Conservation (phyloP, 1,139 yeast species). For the Hemisphaericaspora subhashii region DNA sequence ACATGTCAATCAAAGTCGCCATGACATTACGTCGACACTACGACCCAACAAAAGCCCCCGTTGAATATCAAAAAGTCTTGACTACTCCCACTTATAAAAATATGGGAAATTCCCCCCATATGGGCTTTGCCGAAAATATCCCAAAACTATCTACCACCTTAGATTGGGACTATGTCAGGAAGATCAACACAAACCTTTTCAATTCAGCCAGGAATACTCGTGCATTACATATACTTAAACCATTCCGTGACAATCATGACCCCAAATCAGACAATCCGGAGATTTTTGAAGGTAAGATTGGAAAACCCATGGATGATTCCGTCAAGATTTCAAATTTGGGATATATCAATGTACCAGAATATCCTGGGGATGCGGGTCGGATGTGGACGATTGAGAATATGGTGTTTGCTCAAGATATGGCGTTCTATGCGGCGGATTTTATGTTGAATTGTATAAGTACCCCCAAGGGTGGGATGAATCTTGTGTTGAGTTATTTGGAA, state of each 20-base stretch:
- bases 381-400: slow-evolving; percentile 31
- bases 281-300: slow-evolving; percentile 25
- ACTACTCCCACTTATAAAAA: slow-evolving; percentile 25
- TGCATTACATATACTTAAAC: slow-evolving; percentile 25
- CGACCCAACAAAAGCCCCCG: slow-evolving; percentile 17
- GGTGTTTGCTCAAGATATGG: slow-evolving; percentile 40
- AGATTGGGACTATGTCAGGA: slow-evolving; percentile 36
- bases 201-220: slow-evolving; percentile 22
- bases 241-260: slow-evolving; percentile 21
- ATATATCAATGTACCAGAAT: slow-evolving; percentile 22
- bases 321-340: slow-evolving; percentile 45
- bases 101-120: slow-evolving; percentile 36
- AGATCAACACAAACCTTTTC: slow-evolving; percentile 22
- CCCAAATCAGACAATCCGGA: slow-evolving; percentile 19
- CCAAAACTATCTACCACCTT: slow-evolving; percentile 34
- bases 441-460: slow-evolving; percentile 36
- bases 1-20: slow-evolving; percentile 31
- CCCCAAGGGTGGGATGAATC: slow-evolving; percentile 34
- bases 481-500: slow-evolving; percentile 35
- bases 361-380: slow-evolving; percentile 5
- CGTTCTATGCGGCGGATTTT: slow-evolving; percentile 38
- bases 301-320: slow-evolving; percentile 33
- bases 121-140: slow-evolving; percentile 30
- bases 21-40: slow-evolving; percentile 36
- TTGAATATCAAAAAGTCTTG: slow-evolving; percentile 20